phyloP scores from a whole-genome alignment of 192 early-diverging fungal species.

The Coemansia sp. region DNA sequence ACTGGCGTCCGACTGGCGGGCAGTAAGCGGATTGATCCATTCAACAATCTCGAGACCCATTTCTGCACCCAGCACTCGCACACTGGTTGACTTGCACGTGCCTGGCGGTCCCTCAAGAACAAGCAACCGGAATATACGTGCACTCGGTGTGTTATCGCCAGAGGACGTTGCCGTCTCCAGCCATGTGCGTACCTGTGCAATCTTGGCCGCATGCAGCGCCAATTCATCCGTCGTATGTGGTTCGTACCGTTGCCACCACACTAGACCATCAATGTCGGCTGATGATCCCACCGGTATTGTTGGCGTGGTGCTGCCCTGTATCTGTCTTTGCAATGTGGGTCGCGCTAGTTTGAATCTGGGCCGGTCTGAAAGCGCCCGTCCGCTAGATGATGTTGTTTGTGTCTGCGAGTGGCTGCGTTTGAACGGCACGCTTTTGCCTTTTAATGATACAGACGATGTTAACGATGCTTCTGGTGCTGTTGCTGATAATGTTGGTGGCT shows the following conservation, averaged over 20 bases:
- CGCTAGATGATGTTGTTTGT: neutral
- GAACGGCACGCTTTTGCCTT: neutral
- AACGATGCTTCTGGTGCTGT: too few relatives aligned
- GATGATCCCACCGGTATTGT: neutral
- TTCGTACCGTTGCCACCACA: slow-evolving; percentile 53
- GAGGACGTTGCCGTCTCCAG: slow-evolving; percentile 38
- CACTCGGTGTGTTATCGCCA: neutral
- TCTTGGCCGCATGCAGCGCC: slow-evolving; percentile 56
- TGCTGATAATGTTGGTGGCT: too few relatives aligned
- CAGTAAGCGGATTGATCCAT: slow-evolving; percentile 60
- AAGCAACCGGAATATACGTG: slow-evolving; percentile 49
- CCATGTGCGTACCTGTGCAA: slow-evolving; percentile 60
- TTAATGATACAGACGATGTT: too few relatives aligned
- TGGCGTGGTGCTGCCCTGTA: neutral
- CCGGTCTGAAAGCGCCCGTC: slow-evolving; percentile 41
- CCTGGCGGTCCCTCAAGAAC: slow-evolving; percentile 67
- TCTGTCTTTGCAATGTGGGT: neutral
- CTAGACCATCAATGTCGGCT: slow-evolving; percentile 14
- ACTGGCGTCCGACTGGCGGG: slow-evolving; percentile 7
- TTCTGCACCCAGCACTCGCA: slow-evolving; percentile 58
- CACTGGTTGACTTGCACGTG: slow-evolving; percentile 63
- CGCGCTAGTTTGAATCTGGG: slow-evolving; percentile 25
- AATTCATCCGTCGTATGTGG: slow-evolving; percentile 42
- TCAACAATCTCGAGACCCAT: slow-evolving; percentile 59
- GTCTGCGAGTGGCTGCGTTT: neutral